Evolutionary conservation across 441 rosid genomes (phyloP).

Genomic region (Codiaeum variegatum): DNA sequence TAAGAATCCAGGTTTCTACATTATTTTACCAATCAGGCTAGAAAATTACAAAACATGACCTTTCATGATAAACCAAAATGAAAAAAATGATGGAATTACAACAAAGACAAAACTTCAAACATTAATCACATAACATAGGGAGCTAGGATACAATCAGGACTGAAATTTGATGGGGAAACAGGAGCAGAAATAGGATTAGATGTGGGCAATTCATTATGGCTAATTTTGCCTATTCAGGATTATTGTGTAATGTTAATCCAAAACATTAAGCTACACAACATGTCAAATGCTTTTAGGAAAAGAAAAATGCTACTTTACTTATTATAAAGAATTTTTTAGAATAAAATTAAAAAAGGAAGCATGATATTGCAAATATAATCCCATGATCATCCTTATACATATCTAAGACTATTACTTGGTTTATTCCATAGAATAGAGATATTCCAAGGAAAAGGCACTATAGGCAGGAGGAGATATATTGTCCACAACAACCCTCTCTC

Average conservation of each 20-base stretch:
- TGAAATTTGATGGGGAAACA: not conserved
- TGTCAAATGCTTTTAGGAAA: not conserved
- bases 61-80: not conserved
- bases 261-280: not conserved
- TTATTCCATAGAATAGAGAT: not conserved
- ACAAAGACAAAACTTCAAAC: not conserved
- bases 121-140: not conserved
- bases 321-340: not conserved
- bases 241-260: not conserved
- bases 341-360: not conserved
- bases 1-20: not conserved
- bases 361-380: not conserved
- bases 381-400: not conserved
- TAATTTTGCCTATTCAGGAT: not conserved
- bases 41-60: not conserved
- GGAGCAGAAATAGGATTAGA: not conserved
- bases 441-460: not conserved
- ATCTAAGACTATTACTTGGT: not conserved
- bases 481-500: not conserved
- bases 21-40: not conserved
- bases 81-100: not conserved
- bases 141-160: not conserved
- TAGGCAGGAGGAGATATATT: not conserved
- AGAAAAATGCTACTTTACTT: not conserved
- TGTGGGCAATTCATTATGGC: not conserved